Conservation (phyloP, 2,329 filamentous ascomycete genomes). For the Dendrostoma leiphaemia region DNA sequence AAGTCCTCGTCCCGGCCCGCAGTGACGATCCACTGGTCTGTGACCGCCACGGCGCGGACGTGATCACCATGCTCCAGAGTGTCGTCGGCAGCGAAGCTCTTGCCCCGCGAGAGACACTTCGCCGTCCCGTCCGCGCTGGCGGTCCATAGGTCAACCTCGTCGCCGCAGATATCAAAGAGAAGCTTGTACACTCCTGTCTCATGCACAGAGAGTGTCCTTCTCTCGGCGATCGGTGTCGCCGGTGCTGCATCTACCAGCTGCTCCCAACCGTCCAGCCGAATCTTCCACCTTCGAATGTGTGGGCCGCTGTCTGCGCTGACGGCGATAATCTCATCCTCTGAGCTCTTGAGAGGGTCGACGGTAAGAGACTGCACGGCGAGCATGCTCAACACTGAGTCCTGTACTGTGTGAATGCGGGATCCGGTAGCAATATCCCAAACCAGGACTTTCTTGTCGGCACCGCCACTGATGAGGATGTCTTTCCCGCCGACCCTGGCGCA, state of each 20-base stretch:
- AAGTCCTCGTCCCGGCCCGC: conserved; percentile 90
- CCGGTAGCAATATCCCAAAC: conserved; percentile 77
- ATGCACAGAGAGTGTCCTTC: conserved; percentile 68
- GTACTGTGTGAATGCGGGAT: conserved; percentile 69
- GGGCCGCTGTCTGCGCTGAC: conserved; percentile 81
- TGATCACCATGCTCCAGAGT: conserved; percentile 81
- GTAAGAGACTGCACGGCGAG: conserved; percentile 78
- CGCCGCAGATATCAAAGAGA: conserved; percentile 62
- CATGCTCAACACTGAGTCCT: conserved; percentile 68
- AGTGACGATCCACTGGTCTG: conserved; percentile 77
- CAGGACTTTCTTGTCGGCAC: conserved; percentile 76
- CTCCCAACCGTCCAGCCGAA: conserved; percentile 51
- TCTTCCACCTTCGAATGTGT: conserved; percentile 74
- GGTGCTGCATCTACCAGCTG: conserved; percentile 51
- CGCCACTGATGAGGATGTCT: conserved; percentile 69
- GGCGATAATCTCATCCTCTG: conserved; percentile 51
- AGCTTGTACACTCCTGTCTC: conserved; percentile 88
- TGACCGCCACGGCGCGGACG: conserved; percentile 76
- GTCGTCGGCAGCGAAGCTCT: conserved; percentile 70
- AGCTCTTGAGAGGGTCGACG: conserved; percentile 65
- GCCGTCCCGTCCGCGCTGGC: conserved; percentile 87
- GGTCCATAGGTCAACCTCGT: conserved; percentile 80
- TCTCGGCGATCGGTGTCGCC: conserved; percentile 38
- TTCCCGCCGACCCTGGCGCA: conserved; percentile 59
- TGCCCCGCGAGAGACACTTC: conserved; percentile 71